Percentiles rank a stretch among this genome's conserved stretches.
Conservation (phyloP, 1,284 basidiomycete genomes). For the Pseudomicrostroma phylloplanum region DNA sequence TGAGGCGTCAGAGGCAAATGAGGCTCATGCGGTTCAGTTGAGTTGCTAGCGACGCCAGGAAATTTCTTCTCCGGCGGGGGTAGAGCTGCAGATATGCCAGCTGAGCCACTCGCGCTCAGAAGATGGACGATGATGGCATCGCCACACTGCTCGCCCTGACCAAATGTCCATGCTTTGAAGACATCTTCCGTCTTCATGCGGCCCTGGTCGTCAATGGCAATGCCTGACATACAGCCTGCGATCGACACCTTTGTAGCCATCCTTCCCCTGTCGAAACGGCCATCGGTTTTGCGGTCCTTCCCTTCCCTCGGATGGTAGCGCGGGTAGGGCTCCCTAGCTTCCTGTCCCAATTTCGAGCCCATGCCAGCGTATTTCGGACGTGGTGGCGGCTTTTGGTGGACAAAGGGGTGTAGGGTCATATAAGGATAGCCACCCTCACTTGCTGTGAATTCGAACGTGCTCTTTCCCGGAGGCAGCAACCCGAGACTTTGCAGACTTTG, state of each 20-base stretch:
- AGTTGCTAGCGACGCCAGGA: background rate
- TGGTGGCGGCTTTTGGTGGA: background rate
- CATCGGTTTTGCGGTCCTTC: background rate
- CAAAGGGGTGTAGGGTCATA: conserved; percentile 5
- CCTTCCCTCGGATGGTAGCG: background rate
- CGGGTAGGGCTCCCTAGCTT: background rate
- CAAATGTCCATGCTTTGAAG: background rate
- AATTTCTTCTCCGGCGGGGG: background rate
- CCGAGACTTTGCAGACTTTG: background rate
- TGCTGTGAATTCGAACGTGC: background rate
- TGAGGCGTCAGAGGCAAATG: conserved; percentile 3
- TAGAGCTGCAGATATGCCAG: background rate
- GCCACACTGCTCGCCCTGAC: background rate
- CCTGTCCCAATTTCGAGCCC: background rate
- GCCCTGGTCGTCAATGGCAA: background rate
- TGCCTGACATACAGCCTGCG: background rate
- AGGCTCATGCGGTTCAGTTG: background rate
- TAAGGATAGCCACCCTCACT: background rate
- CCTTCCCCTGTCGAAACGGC: background rate
- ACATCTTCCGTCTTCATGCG: background rate
- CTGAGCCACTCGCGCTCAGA: background rate
- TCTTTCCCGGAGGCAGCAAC: background rate
- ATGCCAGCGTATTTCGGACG: background rate
- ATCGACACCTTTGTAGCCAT: background rate
- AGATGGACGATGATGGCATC: conserved; percentile 4